Evolutionary conservation across 2,329 filamentous ascomycete species (phyloP), one percentile per base, ranked within the genome.

Genomic region (Hypoxylon sp.): DNA sequence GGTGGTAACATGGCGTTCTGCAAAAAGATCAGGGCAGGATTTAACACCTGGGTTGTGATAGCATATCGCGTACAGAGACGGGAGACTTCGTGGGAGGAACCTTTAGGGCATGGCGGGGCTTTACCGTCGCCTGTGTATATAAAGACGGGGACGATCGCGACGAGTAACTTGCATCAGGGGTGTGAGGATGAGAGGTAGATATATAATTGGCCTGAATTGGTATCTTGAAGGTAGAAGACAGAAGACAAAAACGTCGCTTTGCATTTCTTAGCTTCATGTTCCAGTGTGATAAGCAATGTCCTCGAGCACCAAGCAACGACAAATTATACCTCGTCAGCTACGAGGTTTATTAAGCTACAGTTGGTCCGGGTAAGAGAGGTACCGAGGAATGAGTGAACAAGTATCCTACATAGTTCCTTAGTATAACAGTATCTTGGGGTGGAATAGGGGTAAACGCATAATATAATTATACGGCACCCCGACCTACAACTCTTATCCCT

Each of bases 141-240:
- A 69, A 58, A 51, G 48, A 30, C n/a, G 41, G 61, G 34, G 56
- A 54, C 16, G 25, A 27, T 30, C 14, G 30, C 23, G 53, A 34
- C 16, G 19, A 27, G 53, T 21, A 41, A n/a, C n/a, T 14, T 21
- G 37, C 37, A 41, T 41, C 37, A 16, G 53, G 9, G 6, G 25
- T 34, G 25, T 21, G 58, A 37, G 63, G 21, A 52, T 52, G 58
- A 65, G n/a, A n/a, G n/a, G 59, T 69, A 69, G 60, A 69, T 67
- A 69, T 69, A 69, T 69, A 69, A 67, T 69, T 61, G 56, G 63
- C 67, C 67, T 64, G 63, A 67, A 67, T 64, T 69, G 60, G 67
- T 67, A 69, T 54, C 60, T 63, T 45, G n/a, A 55, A 61, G 51
- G 56, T 41, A 64, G 48, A 58, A 61, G 51, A 61, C 47, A 64